phyloP scores from a whole-genome alignment of 23 red algal genomes.

The Gracilariopsis chorda region DNA sequence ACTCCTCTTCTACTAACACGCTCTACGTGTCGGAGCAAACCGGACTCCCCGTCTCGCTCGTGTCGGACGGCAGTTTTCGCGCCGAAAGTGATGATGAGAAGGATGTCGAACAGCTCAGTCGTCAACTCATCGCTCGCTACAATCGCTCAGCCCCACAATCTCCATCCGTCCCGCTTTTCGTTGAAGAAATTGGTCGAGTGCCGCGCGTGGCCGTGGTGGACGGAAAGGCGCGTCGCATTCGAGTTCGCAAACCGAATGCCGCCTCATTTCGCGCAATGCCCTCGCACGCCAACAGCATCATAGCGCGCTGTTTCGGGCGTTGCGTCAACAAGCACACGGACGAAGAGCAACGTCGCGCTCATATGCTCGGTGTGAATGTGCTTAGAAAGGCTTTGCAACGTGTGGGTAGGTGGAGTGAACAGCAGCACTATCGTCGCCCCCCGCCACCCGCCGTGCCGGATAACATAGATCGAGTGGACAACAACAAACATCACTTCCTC shows the following conservation, averaged over 20 bases:
- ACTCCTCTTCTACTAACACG: too few species aligned
- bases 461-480: too few species aligned
- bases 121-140: neutral
- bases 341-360: too few species aligned
- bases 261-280: neutral
- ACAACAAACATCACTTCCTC: too few species aligned
- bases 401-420: too few species aligned
- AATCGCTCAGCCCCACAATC: neutral
- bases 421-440: too few species aligned
- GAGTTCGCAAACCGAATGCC: neutral
- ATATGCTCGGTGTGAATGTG: too few species aligned
- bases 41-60: neutral
- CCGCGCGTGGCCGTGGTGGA: slow-evolving; percentile 31
- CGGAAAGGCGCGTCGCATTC: neutral
- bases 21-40: neutral
- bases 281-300: neutral
- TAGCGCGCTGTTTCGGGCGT: neutral
- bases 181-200: slow-evolving; percentile 22
- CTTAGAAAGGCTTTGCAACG: too few species aligned
- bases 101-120: neutral
- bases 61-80: neutral
- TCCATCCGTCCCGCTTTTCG: slow-evolving; percentile 12
- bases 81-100: slow-evolving; percentile 5
- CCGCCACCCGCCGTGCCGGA: too few species aligned
- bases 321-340: too few species aligned